Evolutionary conservation across 2,329 filamentous ascomycete species (phyloP), one percentile per base, ranked within the genome.

Genomic region (Cryphonectria radicalis): DNA sequence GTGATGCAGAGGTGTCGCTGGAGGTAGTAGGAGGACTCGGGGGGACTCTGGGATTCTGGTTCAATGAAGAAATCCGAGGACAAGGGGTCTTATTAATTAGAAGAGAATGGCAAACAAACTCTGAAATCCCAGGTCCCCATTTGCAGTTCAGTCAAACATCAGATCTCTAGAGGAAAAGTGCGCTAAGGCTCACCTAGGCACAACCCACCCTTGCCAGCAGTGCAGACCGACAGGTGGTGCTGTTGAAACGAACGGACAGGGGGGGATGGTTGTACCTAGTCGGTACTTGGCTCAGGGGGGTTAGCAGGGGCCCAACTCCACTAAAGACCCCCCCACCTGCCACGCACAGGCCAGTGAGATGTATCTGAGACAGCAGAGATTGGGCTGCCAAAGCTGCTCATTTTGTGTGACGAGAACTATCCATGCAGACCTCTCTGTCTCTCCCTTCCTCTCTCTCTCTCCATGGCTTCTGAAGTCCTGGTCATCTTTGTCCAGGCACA

Each of bases 11-110:
- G 66, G 70, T 73, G 69, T 69, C 66, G 62, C 66, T 50, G 66
- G 50, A 68, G 69, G 46, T 57, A 55, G 37, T 57, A 62, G 59
- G 55, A 62, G 62, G 62, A 63, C 17, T 63, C 32, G 28, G 42
- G 37, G 37, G 53, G 40, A 37, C 60, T 42, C 32, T 68, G 57
- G 66, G 66, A 40, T 62, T 46, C 22, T 25, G 50, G 64, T 37
- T 63, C 57, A 43, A 68, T 53, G 42, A 40, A n/a, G 65, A 70
- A 70, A 64, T 50, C 68, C 69, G 72, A 73, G 72, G 72, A 73
- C 72, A 73, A 71, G 72, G 72, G 72, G 69, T 72, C 69, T 67
- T 73, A 67, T 73, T 73, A 73, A 67, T 73, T 73, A 71, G 67
- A 73, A 73, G 67, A 68, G 63, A 65, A 65, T 32, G 63, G 37